A percentile compares a stretch with the other conserved stretches of the same genome.
Evolutionary conservation across 2,329 filamentous ascomycete genomes (phyloP).

Genomic region (Teratosphaeria destructans): DNA sequence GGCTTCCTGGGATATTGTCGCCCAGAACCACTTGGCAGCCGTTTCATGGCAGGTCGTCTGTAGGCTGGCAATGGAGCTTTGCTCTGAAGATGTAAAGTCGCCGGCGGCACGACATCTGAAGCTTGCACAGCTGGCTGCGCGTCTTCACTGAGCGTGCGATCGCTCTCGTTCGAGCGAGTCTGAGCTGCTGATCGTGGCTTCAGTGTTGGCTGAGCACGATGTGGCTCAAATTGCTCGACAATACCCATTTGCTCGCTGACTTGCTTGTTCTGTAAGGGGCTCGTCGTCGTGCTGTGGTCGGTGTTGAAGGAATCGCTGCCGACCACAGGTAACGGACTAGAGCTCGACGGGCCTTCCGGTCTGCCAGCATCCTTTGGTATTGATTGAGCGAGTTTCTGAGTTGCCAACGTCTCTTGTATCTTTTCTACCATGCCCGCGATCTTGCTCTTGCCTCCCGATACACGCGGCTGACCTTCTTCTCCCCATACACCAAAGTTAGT

Average conservation of each 20-base stretch:
- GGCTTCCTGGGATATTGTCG: conserved; percentile 6
- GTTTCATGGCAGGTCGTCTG: conserved; percentile 21
- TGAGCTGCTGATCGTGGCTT: background rate
- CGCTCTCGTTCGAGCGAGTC: background rate
- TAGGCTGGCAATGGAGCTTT: conserved; percentile 24
- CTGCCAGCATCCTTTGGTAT: conserved; percentile 1
- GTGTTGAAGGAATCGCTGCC: conserved; percentile 7
- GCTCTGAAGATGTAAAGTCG: conserved; percentile 20
- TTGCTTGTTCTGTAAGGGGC: conserved; percentile 12
- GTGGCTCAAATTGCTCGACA: conserved; percentile 1
- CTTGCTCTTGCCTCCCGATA: conserved; percentile 19
- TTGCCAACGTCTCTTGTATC: conserved; percentile 35
- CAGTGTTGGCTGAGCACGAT: background rate
- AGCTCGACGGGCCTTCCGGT: conserved; percentile 34
- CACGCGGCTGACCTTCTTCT: conserved; percentile 15
- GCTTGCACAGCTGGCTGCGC: background rate
- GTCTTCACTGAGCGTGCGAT: background rate
- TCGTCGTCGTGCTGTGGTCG: conserved; percentile 2
- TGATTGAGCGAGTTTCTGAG: conserved; percentile 19
- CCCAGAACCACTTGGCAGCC: conserved; percentile 9
- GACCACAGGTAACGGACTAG: conserved; percentile 34
- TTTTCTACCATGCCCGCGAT: conserved; percentile 31
- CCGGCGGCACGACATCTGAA: conserved; percentile 3
- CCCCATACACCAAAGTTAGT: conserved; percentile 26
- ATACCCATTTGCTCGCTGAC: background rate